phyloP scores from a whole-genome alignment of 2,329 filamentous ascomycete genomes.

The Aspergillus texensis region DNA sequence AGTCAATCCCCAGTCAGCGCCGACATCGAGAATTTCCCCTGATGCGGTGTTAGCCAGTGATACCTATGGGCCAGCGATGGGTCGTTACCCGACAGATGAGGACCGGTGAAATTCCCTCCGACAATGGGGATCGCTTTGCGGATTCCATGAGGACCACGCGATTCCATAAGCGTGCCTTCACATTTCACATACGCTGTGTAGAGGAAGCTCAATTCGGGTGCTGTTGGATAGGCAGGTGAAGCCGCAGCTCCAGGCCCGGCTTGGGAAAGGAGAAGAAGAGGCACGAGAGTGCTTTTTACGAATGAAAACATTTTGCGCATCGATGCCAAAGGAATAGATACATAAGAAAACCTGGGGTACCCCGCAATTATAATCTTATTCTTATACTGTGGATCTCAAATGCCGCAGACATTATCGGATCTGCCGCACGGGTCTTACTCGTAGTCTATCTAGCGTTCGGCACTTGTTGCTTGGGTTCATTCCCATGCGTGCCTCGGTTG shows the following conservation, averaged over 20 bases:
- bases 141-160: conserved; percentile 21
- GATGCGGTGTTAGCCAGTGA: too few species aligned
- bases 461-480: not conserved
- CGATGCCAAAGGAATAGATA: not conserved
- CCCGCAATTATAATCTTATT: not conserved
- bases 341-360: not conserved
- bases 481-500: not conserved
- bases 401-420: not conserved
- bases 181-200: conserved; percentile 30
- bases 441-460: not conserved
- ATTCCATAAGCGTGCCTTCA: conserved; percentile 21
- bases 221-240: not conserved
- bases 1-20: conserved; percentile 29
- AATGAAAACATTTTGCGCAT: not conserved
- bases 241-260: not conserved
- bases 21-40: conserved; percentile 28
- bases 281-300: not conserved
- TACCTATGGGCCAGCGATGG: too few species aligned
- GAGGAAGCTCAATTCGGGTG: conserved; percentile 26
- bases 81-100: conserved; percentile 21
- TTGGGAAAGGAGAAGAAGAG: not conserved
- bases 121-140: conserved; percentile 30
- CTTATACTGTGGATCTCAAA: not conserved
- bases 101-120: conserved; percentile 31
- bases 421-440: not conserved